phyloP scores from a whole-genome alignment of 2,329 filamentous ascomycete genomes.

The Aureobasidium sp. region DNA sequence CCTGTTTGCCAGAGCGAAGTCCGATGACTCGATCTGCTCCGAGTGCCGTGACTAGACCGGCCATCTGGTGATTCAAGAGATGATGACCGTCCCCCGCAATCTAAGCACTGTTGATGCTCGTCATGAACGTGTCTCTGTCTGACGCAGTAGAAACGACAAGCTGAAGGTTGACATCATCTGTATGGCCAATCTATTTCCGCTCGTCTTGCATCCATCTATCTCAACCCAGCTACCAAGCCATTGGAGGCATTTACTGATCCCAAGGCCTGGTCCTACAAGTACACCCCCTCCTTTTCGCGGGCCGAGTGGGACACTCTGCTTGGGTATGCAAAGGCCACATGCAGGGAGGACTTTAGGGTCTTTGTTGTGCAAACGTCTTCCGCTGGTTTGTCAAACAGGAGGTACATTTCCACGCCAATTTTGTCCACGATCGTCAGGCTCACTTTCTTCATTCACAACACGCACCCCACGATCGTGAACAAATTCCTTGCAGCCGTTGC shows the following conservation, averaged over 20 bases:
- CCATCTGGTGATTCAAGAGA: conserved; percentile 13
- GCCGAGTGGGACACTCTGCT: not conserved
- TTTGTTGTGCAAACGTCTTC: conserved; percentile 10
- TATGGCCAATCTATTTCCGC: not conserved
- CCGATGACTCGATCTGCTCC: not conserved
- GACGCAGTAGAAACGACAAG: not conserved
- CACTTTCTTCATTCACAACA: not conserved
- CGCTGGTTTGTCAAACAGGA: not conserved
- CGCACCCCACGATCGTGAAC: not conserved
- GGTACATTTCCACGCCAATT: conserved; percentile 2
- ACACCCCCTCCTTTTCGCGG: conserved; percentile 12
- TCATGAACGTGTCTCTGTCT: conserved; percentile 13
- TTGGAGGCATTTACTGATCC: not conserved
- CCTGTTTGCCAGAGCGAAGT: not conserved
- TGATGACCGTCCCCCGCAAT: conserved; percentile 7
- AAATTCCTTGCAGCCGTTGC: conserved; percentile 1
- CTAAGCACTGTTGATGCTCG: conserved; percentile 1
- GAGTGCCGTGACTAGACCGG: conserved; percentile 9
- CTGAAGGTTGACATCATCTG: conserved; percentile 6
- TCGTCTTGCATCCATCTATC: not conserved
- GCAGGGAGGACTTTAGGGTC: conserved; percentile 13
- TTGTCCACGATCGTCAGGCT: not conserved
- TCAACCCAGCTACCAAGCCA: not conserved
- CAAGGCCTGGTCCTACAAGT: conserved; percentile 3
- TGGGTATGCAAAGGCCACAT: conserved; percentile 5